Percentiles rank a stretch among this genome's conserved stretches.
Conservation (phyloP, 169 alveolate genomes). For the Plasmodium vivax region DNA sequence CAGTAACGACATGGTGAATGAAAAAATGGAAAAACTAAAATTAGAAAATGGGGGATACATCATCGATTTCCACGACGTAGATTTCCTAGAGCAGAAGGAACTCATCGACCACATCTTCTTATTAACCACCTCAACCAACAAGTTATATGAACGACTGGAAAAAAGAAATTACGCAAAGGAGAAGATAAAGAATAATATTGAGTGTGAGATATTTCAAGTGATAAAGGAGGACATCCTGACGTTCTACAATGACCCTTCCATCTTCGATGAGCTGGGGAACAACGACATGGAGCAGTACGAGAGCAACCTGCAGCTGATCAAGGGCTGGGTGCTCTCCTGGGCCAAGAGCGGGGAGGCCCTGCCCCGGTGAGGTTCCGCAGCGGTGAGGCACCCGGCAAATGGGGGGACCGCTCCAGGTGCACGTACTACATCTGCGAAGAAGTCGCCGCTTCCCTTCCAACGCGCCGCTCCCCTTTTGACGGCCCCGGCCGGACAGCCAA, state of each 20-base stretch:
- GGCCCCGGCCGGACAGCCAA: not conserved
- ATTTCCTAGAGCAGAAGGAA: slow-evolving; percentile 71
- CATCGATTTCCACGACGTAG: slow-evolving; percentile 82
- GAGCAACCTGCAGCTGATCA: not conserved
- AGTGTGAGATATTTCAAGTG: slow-evolving; percentile 84
- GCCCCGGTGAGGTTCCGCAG: not conserved
- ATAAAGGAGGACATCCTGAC: slow-evolving; percentile 75
- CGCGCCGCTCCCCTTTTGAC: too few species aligned
- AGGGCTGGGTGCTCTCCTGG: slow-evolving; percentile 38
- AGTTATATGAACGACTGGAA: slow-evolving; percentile 73
- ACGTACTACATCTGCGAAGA: too few species aligned
- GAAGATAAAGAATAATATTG: slow-evolving; percentile 79
- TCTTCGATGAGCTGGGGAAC: slow-evolving; percentile 25
- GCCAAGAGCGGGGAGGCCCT: not conserved
- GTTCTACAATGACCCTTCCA: not conserved
- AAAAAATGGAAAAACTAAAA: slow-evolving; percentile 49
- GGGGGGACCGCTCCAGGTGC: too few species aligned
- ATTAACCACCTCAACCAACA: slow-evolving; percentile 16
- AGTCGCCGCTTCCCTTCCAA: too few species aligned
- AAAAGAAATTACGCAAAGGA: slow-evolving; percentile 75
- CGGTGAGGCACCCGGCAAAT: too few species aligned
- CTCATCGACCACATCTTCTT: slow-evolving; percentile 40
- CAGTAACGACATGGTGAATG: slow-evolving; percentile 75
- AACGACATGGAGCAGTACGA: slow-evolving; percentile 38
- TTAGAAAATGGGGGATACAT: slow-evolving; percentile 72